A percentile compares a stretch with the other conserved stretches of the same genome.
Evolutionary conservation across 495 filamentous ascomycete species (phyloP).

Genomic region (Terfezia boudieri): DNA sequence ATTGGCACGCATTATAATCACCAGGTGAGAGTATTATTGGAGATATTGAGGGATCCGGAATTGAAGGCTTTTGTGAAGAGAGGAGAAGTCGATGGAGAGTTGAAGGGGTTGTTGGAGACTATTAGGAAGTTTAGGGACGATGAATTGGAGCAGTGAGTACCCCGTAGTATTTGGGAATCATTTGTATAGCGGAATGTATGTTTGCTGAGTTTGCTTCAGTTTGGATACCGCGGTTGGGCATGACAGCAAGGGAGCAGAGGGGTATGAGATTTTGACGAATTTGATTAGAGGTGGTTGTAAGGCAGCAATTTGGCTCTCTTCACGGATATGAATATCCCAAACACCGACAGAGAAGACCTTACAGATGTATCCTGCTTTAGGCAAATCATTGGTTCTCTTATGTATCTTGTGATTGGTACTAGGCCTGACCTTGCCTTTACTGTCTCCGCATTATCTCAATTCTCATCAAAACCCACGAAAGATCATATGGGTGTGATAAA

Average conservation of each 20-base stretch:
- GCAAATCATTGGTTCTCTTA: too few species aligned
- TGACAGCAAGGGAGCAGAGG: constrained; percentile 68
- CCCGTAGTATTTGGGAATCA: neutral
- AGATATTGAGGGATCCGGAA: constrained; percentile 50
- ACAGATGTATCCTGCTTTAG: too few species aligned
- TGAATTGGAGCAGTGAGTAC: constrained; percentile 56
- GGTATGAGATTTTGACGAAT: constrained; percentile 73
- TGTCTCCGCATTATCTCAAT: too few species aligned
- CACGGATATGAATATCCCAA: neutral
- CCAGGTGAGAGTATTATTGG: constrained; percentile 58
- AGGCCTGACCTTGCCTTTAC: too few species aligned
- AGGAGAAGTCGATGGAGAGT: constrained; percentile 57
- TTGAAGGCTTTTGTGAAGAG: constrained; percentile 42
- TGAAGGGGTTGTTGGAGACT: constrained; percentile 46
- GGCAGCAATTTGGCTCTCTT: constrained; percentile 62
- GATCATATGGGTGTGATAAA: too few species aligned
- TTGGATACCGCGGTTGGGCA: constrained; percentile 84
- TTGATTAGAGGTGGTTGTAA: constrained; percentile 72
- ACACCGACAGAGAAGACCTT: too few species aligned
- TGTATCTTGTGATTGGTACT: too few species aligned
- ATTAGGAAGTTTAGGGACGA: constrained; percentile 79
- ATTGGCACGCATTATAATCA: constrained; percentile 92
- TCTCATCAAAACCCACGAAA: too few species aligned
- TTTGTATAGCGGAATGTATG: neutral
- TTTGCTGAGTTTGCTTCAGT: constrained; percentile 4